Conservation (phyloP, 2,329 filamentous ascomycete species). For the Aspergillus tamarii region DNA sequence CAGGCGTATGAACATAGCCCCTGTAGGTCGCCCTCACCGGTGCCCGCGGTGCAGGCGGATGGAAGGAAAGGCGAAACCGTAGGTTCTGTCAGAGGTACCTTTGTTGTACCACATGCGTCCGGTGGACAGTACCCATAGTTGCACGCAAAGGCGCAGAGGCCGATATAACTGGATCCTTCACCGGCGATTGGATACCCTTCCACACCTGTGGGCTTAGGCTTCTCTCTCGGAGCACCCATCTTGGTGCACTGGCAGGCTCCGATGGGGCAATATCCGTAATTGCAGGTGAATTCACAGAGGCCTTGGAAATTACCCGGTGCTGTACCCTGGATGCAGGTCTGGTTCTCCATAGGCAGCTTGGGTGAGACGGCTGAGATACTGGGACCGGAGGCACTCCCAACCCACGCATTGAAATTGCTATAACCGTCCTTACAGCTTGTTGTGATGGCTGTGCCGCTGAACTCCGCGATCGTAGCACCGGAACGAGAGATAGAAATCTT, state of each 20-base stretch:
- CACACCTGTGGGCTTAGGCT: constrained; percentile 12
- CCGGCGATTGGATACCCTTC: constrained; percentile 17
- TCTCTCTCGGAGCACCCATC: background rate
- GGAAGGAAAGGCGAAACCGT: constrained; percentile 17
- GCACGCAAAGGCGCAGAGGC: constrained; percentile 19
- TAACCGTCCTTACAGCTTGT: constrained; percentile 24
- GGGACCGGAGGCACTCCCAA: constrained; percentile 20
- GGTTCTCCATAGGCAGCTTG: constrained; percentile 8
- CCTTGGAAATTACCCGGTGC: constrained; percentile 18
- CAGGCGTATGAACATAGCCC: constrained; percentile 5
- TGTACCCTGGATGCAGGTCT: constrained; percentile 28
- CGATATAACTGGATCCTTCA: constrained; percentile 14
- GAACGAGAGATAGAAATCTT: constrained; percentile 26
- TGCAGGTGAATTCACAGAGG: constrained; percentile 33
- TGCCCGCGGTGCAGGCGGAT: background rate
- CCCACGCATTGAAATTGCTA: constrained; percentile 40
- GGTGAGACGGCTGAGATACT: constrained; percentile 8
- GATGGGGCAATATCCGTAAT: constrained; percentile 29
- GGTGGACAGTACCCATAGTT: constrained; percentile 17
- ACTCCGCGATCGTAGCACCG: constrained; percentile 15
- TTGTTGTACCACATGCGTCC: constrained; percentile 9
- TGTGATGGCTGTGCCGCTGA: constrained; percentile 27
- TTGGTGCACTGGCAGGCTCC: constrained; percentile 13
- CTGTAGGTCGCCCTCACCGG: background rate
- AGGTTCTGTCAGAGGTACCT: constrained; percentile 13